phyloP scores from a whole-genome alignment of 352 stramenopile species.

The Peronospora belbahrii region DNA sequence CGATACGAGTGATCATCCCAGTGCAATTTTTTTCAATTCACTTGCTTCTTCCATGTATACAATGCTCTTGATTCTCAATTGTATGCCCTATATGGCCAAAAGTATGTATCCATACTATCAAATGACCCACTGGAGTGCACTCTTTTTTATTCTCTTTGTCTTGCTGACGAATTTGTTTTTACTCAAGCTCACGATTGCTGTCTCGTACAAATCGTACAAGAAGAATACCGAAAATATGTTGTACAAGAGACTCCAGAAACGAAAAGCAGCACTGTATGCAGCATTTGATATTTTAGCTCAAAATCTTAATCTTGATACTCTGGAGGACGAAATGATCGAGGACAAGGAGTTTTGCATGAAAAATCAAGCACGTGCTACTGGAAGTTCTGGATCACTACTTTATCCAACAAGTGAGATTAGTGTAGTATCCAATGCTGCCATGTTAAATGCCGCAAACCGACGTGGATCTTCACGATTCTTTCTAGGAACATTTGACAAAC shows the following conservation, averaged over 20 bases:
- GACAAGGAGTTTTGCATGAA: conserved; percentile 16
- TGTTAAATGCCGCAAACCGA: conserved; percentile 32
- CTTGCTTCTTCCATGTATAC: conserved; percentile 72
- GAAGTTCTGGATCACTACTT: conserved; percentile 1
- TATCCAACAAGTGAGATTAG: conserved; percentile 20
- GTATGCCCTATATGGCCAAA: conserved; percentile 72
- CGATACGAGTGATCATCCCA: conserved; percentile 42
- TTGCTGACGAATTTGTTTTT: conserved; percentile 76
- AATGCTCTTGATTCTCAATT: conserved; percentile 77
- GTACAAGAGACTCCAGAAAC: conserved; percentile 80
- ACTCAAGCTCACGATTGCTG: conserved; percentile 78
- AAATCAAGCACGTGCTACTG: conserved; percentile 1
- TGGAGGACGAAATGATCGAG: too few relatives aligned
- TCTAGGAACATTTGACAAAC: conserved; percentile 28
- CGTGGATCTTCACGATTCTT: conserved; percentile 69
- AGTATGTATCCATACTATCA: conserved; percentile 81
- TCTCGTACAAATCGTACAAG: conserved; percentile 82
- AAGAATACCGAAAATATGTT: conserved; percentile 80
- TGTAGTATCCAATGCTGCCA: conserved; percentile 18
- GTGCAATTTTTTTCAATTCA: conserved; percentile 58
- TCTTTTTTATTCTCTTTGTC: conserved; percentile 79
- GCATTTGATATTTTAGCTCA: conserved; percentile 70
- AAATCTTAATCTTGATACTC: conserved; percentile 48
- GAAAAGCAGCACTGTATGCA: conserved; percentile 65
- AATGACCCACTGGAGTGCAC: conserved; percentile 64